Evolutionary conservation across 2,329 filamentous ascomycete genomes (phyloP).

Genomic region (Acarospora socialis): DNA sequence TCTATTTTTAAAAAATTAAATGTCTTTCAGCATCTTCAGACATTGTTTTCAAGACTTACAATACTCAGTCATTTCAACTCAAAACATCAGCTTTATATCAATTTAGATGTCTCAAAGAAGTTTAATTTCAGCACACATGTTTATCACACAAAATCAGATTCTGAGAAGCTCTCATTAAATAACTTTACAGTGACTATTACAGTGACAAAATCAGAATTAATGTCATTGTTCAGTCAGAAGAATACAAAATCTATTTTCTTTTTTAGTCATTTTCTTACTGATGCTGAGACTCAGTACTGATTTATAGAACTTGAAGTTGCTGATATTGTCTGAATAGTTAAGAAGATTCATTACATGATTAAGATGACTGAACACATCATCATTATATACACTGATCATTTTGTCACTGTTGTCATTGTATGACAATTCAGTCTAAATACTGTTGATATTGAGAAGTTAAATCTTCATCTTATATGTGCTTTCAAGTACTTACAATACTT

Average conservation of each 20-base stretch:
- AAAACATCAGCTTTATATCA: neutral
- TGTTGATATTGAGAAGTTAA: neutral
- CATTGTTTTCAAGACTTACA: neutral
- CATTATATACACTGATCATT: neutral
- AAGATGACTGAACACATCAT: neutral
- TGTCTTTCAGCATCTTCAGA: neutral
- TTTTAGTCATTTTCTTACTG: neutral
- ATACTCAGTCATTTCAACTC: neutral
- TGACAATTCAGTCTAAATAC: neutral
- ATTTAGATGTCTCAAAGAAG: neutral
- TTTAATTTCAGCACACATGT: neutral
- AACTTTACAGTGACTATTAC: no score
- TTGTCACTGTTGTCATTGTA: neutral
- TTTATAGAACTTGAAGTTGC: neutral
- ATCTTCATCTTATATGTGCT: neutral
- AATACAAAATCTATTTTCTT: neutral
- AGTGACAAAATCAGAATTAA: no score
- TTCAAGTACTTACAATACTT: neutral
- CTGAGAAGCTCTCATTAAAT: no score
- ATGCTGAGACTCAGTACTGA: neutral
- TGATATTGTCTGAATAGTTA: neutral
- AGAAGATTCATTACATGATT: neutral
- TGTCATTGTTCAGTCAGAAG: conserved; percentile 1
- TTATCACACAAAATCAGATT: neutral
- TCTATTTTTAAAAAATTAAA: neutral